Conservation (phyloP, 2,329 filamentous ascomycete species). For the Penicillium sp. region DNA sequence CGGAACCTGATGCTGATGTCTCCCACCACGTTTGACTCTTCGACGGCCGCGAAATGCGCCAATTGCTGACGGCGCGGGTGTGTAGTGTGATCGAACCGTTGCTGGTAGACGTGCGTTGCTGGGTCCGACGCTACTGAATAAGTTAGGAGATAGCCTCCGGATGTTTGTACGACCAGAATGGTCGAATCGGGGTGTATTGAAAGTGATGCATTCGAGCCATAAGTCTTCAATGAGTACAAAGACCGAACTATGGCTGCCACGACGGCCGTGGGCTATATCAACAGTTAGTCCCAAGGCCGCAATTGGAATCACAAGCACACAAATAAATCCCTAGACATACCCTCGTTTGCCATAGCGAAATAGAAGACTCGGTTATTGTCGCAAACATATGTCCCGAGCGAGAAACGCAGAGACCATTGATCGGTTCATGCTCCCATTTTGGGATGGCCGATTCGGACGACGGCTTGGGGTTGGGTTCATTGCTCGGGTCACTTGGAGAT, state of each 20-base stretch:
- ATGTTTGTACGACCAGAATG: constrained; percentile 85
- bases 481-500: background rate
- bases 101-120: constrained; percentile 76
- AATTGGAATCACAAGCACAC: background rate
- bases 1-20: constrained; percentile 89
- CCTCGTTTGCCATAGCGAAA: constrained; percentile 97
- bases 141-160: constrained; percentile 81
- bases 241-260: constrained; percentile 82
- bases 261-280: constrained; percentile 71
- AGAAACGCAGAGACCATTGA: constrained; percentile 70
- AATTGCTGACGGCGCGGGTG: constrained; percentile 45
- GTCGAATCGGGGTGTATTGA: constrained; percentile 85
- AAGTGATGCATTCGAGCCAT: constrained; percentile 78
- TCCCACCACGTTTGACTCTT: constrained; percentile 73
- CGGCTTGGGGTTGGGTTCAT: constrained; percentile 5
- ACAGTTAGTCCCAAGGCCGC: constrained; percentile 25
- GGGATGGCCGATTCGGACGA: constrained; percentile 28
- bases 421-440: constrained; percentile 55
- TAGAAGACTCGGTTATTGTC: constrained; percentile 74
- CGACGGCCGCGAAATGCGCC: constrained; percentile 58
- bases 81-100: constrained; percentile 58
- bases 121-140: constrained; percentile 86
- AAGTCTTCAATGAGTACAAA: constrained; percentile 68
- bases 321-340: constrained; percentile 45
- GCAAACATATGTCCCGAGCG: constrained; percentile 79